Conservation (phyloP, 2,329 filamentous ascomycete species). For the Trichoderma harzianum region DNA sequence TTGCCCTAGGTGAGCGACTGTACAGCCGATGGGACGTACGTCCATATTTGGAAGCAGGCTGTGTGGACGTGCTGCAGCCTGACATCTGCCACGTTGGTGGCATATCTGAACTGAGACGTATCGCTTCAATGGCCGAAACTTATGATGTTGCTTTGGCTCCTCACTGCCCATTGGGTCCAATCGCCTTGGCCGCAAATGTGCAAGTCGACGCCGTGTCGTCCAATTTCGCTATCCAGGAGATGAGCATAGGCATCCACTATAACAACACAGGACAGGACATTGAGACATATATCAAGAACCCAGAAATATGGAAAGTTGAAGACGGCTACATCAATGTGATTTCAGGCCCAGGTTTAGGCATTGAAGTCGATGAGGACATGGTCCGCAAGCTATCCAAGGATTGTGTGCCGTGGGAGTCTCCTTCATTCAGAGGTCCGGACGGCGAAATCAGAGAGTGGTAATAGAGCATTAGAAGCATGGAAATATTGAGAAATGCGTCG, state of each 20-base stretch:
- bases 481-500: neutral
- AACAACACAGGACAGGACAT: constrained; percentile 65
- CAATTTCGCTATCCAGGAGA: constrained; percentile 74
- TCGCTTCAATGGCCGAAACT: constrained; percentile 68
- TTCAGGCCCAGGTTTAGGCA: constrained; percentile 61
- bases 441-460: constrained; percentile 67
- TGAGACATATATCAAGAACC: constrained; percentile 62
- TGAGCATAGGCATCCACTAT: constrained; percentile 78
- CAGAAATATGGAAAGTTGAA: constrained; percentile 62
- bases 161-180: constrained; percentile 70
- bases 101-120: constrained; percentile 66
- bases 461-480: neutral
- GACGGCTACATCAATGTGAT: constrained; percentile 62
- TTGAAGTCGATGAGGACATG: constrained; percentile 68
- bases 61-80: constrained; percentile 69
- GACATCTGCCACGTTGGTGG: constrained; percentile 71
- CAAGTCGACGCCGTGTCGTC: constrained; percentile 60
- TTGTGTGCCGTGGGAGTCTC: constrained; percentile 61
- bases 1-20: constrained; percentile 69
- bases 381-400: constrained; percentile 57
- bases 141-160: constrained; percentile 73
- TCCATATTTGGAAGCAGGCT: constrained; percentile 64
- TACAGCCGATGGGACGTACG: constrained; percentile 72
- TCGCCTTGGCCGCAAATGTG: constrained; percentile 67
- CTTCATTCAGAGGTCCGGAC: constrained; percentile 65